These are phyloP conservation scores for Verticillium zaregamsianum DNA, from an alignment of 2,329 filamentous ascomycete genomes.

Conservation along the genomic window DNA sequence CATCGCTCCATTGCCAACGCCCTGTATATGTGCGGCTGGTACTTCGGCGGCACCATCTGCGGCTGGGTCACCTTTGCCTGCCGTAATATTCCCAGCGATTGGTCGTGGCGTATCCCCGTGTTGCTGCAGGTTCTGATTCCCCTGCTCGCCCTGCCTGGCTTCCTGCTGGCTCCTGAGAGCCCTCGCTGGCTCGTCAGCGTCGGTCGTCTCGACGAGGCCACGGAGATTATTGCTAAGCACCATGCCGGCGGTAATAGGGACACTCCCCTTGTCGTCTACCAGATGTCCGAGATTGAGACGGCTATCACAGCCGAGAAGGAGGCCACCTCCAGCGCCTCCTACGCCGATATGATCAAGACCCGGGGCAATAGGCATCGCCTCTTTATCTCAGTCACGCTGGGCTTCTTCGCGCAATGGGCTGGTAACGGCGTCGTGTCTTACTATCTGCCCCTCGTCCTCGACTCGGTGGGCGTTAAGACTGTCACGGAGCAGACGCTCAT, in stretches of 20 bases:
- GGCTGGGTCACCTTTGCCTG: constrained; percentile 48
- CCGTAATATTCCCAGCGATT: constrained; percentile 37
- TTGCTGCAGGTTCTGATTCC: constrained; percentile 45
- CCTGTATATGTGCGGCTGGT: constrained; percentile 53
- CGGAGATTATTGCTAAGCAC: constrained; percentile 27
- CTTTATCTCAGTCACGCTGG: constrained; percentile 46
- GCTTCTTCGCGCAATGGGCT: constrained; percentile 56
- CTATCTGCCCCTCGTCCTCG: constrained; percentile 41
- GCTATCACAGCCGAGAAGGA: constrained; percentile 49
- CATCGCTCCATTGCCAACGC: constrained; percentile 44
- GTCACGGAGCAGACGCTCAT: constrained; percentile 41
- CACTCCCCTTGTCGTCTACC: constrained; percentile 51
- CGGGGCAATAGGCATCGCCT: constrained; percentile 54
- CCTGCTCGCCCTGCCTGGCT: constrained; percentile 42
- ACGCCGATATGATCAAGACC: constrained; percentile 49
- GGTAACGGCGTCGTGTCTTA: constrained; percentile 58
- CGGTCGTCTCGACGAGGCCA: constrained; percentile 30
- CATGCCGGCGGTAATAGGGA: constrained; percentile 25
- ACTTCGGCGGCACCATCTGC: constrained; percentile 41
- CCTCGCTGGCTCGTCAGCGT: constrained; percentile 35
- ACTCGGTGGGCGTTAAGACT: constrained; percentile 41
- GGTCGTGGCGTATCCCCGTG: constrained; percentile 48
- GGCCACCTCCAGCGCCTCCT: constrained; percentile 41
- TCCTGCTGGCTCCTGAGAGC: constrained; percentile 44
- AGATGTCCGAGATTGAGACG: constrained; percentile 56